phyloP scores from a whole-genome alignment of 192 early-diverging fungal genomes.

The Geosiphon pyriformis region DNA sequence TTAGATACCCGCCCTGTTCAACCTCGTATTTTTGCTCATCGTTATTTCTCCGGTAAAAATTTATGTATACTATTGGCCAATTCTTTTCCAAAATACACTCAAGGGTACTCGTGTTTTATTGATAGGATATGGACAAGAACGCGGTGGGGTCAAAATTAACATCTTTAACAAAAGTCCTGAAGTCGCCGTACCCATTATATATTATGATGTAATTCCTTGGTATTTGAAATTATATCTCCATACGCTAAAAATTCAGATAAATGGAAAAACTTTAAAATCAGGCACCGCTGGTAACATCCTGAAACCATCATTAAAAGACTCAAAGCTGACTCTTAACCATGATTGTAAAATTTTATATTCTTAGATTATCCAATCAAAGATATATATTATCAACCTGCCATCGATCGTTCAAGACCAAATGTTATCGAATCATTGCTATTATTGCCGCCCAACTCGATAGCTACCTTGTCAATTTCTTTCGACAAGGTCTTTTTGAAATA shows the following conservation, averaged over 20 bases:
- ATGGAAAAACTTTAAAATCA: slow-evolving; percentile 22
- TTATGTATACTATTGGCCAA: no score
- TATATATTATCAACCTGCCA: slow-evolving; percentile 69
- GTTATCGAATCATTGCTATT: slow-evolving; percentile 66
- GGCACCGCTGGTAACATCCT: slow-evolving; percentile 17
- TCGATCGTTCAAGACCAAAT: slow-evolving; percentile 75
- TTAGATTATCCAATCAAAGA: slow-evolving; percentile 45
- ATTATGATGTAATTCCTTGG: slow-evolving; percentile 86
- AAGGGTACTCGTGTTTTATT: no score
- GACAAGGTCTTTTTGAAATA: slow-evolving; percentile 93
- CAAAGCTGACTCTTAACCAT: neutral
- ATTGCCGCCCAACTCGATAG: slow-evolving; percentile 65
- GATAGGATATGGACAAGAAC: slow-evolving; percentile 77
- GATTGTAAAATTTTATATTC: neutral
- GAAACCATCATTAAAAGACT: no score
- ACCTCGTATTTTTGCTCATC: slow-evolving; percentile 49
- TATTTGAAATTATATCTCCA: slow-evolving; percentile 86
- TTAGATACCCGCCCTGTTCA: slow-evolving; percentile 25
- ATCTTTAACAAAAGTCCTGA: slow-evolving; percentile 61
- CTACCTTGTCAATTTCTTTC: slow-evolving; percentile 70
- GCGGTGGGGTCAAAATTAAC: slow-evolving; percentile 72
- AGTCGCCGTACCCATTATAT: slow-evolving; percentile 44
- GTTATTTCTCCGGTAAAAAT: slow-evolving; percentile 53
- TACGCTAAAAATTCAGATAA: slow-evolving; percentile 61
- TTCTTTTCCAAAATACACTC: no score